Evolutionary conservation across 2,329 filamentous ascomycete species (phyloP), one percentile per base, ranked within the genome.

Genomic region (Xylariaceae sp.): DNA sequence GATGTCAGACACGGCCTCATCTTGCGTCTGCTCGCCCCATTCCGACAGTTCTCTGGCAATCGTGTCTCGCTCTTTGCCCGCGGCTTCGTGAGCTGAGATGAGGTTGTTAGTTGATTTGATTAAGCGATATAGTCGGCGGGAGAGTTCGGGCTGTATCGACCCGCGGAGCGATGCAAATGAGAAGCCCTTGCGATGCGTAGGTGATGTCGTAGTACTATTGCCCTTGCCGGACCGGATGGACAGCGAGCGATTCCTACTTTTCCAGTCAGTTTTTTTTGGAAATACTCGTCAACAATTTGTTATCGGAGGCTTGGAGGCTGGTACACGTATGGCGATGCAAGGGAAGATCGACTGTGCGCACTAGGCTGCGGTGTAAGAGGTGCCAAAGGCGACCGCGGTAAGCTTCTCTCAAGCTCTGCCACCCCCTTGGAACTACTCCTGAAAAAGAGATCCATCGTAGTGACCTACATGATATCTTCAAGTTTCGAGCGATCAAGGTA

Each of bases 101-200:
- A 92, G 86, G 69, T 88, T 86, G 79, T 97, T 97, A 74, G 95
- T 89, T 43, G 89, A 90, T 78, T 99, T 99, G 80, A 97, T 96
- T 57, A 99, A 82, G 65, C 88, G 88, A 81, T 87, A 95, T 45
- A 99, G 85, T 70, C 88, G 90, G 73, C 90, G 91, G 65, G 90
- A 92, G 23, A 97, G 83, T 72, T 97, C 92, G 4, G 92, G 91
- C 70, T 96, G 91, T 64, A 88, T 83, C 42, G 87, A 84, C 50
- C 91, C 91, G 45, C 93, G 91, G 50, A 99, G 85, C 16, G 91
- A 94, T 61, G 84, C 86, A 77, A 97, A 88, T 54, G 86, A 89
- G 77, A 97, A 96, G 67, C 85, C 87, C 70, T 89, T 86, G 65
- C 82, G 85, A 58, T 70, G 68, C 51, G 76, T 67, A 40, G 65